These are phyloP conservation scores for Pistacia vera DNA, from an alignment of 345 rosid genomes.

Conservation along the genomic window DNA sequence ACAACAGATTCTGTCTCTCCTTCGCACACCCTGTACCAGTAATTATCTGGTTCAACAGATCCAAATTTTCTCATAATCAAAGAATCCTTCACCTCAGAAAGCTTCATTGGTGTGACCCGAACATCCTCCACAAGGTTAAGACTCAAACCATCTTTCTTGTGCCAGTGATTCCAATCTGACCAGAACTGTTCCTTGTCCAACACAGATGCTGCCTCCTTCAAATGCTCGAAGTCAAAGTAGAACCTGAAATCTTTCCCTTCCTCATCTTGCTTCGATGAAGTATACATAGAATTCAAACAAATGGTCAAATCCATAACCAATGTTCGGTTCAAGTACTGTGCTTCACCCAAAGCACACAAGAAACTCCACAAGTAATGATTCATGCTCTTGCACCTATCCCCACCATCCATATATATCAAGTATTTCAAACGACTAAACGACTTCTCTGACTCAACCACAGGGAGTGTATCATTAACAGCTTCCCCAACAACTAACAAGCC, in stretches of 20 bases:
- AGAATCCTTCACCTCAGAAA: conserved; percentile 61
- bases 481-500: conserved; percentile 73
- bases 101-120: conserved; percentile 75
- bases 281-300: conserved; percentile 75
- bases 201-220: conserved; percentile 85
- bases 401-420: conserved; percentile 76
- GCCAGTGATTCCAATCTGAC: conserved; percentile 84
- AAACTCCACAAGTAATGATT: conserved; percentile 96
- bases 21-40: conserved; percentile 97
- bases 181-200: conserved; percentile 88
- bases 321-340: conserved; percentile 86
- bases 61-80: conserved; percentile 94
- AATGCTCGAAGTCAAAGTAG: conserved; percentile 93
- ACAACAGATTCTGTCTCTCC: conserved; percentile 82
- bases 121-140: conserved; percentile 75
- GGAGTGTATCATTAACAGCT: conserved; percentile 74
- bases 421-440: conserved; percentile 68
- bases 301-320: conserved; percentile 86
- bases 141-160: conserved; percentile 47
- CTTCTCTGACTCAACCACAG: conserved; percentile 67
- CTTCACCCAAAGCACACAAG: conserved; percentile 95
- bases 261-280: conserved; percentile 73
- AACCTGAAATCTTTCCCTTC: conserved; percentile 96
- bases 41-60: conserved; percentile 84
- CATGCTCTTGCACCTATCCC: conserved; percentile 95